Base-by-base conservation (phyloP, 192 early-diverging fungal species). In the Pilobolus umbonatus region DNA sequence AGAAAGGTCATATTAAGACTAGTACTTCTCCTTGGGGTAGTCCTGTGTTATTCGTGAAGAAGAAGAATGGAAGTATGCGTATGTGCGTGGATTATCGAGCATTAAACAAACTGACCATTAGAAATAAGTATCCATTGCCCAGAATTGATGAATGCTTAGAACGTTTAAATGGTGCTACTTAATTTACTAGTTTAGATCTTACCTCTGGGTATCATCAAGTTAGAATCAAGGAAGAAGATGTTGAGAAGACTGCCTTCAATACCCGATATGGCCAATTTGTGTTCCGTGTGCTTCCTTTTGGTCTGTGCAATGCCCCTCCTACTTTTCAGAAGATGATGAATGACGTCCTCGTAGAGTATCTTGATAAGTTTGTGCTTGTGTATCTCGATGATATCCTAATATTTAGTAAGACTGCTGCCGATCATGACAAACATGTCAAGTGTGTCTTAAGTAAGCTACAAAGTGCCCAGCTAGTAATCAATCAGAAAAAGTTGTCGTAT, bases 31-130 rank as follows among this genome's bases (percentile, higher is more conserved):
- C n/a, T n/a, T n/a, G n/a, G n/a, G n/a, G n/a, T n/a, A n/a, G n/a
- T n/a, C n/a, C n/a, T n/a, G n/a, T n/a, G n/a, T n/a, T n/a, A n/a
- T n/a, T n/a, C n/a, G n/a, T n/a, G n/a, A n/a, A n/a, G n/a, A n/a
- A n/a, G n/a, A n/a, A n/a, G n/a, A n/a, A n/a, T n/a, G n/a, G n/a
- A n/a, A n/a, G n/a, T n/a, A n/a, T 82, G 17, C 49, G 74, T 0
- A 45, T 80, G 29, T 81, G 79, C 21, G 43, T 83, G 0, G 80
- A 80, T 40, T 85, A 83, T 49, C 50, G 79, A 31, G 75, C 67
- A 0, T 43, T 88, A 29, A 85, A 88, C 59, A 63, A 44, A 29
- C 25, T 67, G 0, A 84, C 79, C 1, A 64, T 79, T 11, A 52
- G 65, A 51, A 73, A 87, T 49, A 61, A 58, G 6, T 79, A 75